These are phyloP conservation scores for Termitomyces sp. DNA, from an alignment of 768 basidiomycete genomes.

Conservation along the genomic window DNA sequence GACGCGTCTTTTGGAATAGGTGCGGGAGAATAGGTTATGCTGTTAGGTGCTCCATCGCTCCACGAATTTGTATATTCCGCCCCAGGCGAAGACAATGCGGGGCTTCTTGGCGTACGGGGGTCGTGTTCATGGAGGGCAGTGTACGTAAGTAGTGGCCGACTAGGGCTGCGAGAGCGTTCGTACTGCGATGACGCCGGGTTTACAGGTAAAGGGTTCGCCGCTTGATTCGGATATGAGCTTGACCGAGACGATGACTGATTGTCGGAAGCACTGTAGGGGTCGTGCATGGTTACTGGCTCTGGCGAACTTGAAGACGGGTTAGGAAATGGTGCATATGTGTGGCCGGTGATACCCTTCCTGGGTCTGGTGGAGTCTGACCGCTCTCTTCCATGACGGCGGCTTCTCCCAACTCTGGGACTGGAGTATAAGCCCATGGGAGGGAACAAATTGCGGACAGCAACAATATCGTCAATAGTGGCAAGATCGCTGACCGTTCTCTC, in stretches of 20 bases:
- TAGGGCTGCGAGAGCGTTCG: not conserved
- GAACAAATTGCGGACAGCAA: constrained; percentile 51
- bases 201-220: not conserved
- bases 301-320: constrained; percentile 10
- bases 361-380: constrained; percentile 32
- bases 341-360: not conserved
- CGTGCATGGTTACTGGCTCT: constrained; percentile 38
- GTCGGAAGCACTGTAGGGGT: constrained; percentile 28
- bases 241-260: not conserved
- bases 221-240: not conserved
- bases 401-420: constrained; percentile 59
- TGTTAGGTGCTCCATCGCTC: not conserved
- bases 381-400: constrained; percentile 39
- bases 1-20: not conserved
- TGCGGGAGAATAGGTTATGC: not conserved
- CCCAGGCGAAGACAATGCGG: not conserved
- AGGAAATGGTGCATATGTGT: constrained; percentile 8
- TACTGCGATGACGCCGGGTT: not conserved
- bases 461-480: constrained; percentile 67
- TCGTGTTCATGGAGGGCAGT: not conserved
- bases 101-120: not conserved
- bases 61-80: not conserved
- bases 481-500: constrained; percentile 71
- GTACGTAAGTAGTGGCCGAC: not conserved
- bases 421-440: constrained; percentile 70